A percentile compares a stretch with the other conserved stretches of the same genome.
Conservation (phyloP, 2,329 filamentous ascomycete species). For the Podosphaera aphanis region DNA sequence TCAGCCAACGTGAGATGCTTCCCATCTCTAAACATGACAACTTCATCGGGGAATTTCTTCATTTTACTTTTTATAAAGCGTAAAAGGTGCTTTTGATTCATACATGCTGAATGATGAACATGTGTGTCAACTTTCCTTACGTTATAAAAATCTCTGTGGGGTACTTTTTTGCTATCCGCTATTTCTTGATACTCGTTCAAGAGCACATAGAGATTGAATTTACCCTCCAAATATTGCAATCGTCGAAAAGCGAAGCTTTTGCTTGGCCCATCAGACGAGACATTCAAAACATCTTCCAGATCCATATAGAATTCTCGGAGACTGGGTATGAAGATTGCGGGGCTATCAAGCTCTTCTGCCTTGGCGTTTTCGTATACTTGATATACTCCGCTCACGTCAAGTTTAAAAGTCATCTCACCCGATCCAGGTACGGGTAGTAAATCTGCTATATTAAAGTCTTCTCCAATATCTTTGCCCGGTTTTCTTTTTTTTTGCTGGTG, state of each 20-base stretch:
- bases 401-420: constrained; percentile 45
- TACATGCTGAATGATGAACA: constrained; percentile 96
- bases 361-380: constrained; percentile 63
- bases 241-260: constrained; percentile 94
- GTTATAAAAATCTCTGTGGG: constrained; percentile 97
- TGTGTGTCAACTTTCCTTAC: constrained; percentile 97
- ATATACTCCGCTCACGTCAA: constrained; percentile 72
- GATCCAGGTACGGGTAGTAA: constrained; percentile 47
- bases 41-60: constrained; percentile 91
- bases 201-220: constrained; percentile 83
- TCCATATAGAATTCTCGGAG: constrained; percentile 93
- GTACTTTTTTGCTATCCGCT: constrained; percentile 90
- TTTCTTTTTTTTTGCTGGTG: constrained; percentile 44
- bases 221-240: constrained; percentile 84
- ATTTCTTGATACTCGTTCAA: constrained; percentile 96
- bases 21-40: constrained; percentile 77
- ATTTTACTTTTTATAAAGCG: constrained; percentile 99
- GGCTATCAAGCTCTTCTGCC: constrained; percentile 36
- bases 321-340: constrained; percentile 67
- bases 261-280: constrained; percentile 86
- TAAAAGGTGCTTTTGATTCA: constrained; percentile 97
- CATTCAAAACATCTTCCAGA: constrained; percentile 59
- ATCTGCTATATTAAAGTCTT: constrained; percentile 72
- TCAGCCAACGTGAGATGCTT: constrained; percentile 77
- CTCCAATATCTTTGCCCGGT: constrained; percentile 70